phyloP scores from a whole-genome alignment of 192 early-diverging fungal species.

The Coemansia sp. region DNA sequence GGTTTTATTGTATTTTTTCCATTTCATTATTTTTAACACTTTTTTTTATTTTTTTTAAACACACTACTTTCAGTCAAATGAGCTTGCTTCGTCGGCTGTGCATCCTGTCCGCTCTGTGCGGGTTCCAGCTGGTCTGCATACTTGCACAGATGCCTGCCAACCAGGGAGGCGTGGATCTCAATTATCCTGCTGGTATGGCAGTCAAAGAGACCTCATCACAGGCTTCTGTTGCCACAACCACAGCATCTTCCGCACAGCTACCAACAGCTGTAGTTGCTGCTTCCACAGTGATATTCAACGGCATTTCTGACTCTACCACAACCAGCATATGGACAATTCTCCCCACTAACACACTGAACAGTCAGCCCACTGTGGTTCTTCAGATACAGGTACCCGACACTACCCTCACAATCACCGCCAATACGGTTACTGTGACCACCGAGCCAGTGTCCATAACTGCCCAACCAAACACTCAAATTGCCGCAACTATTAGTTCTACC shows the following conservation, averaged over 20 bases:
- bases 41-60: no score
- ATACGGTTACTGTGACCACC: not conserved
- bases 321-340: conserved; percentile 4
- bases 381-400: not conserved
- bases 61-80: not conserved
- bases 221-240: not conserved
- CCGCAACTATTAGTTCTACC: not conserved
- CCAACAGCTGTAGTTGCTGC: not conserved
- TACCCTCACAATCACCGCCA: not conserved
- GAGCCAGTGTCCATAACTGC: not conserved
- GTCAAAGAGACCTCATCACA: not conserved
- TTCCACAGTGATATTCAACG: not conserved
- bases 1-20: no score
- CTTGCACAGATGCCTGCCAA: not conserved
- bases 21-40: no score
- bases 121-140: not conserved
- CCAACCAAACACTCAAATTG: not conserved
- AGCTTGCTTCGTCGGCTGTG: not conserved
- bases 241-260: not conserved
- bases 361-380: not conserved
- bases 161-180: not conserved
- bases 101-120: not conserved
- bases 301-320: not conserved
- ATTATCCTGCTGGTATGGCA: not conserved
- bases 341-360: not conserved